These are phyloP conservation scores for Silene uniflora DNA, from an alignment of 148 eudicot species.

Conservation along the genomic window DNA sequence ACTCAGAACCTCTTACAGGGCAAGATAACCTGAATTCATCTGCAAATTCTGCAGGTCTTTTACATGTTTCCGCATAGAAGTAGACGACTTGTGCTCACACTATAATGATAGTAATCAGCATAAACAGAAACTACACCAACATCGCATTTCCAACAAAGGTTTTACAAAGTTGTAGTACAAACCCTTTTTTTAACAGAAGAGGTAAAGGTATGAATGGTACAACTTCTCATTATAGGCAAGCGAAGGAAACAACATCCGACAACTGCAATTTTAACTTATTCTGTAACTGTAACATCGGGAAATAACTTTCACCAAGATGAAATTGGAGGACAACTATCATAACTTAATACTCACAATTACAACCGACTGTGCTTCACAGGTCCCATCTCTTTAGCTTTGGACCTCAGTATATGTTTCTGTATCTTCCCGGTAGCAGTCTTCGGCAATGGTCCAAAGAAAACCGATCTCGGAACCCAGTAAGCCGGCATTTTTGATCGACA, in stretches of 20 bases:
- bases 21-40: not conserved
- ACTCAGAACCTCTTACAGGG: not conserved
- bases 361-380: constrained; percentile 64
- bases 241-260: constrained; percentile 1
- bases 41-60: not conserved
- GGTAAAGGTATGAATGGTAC: constrained; percentile 1
- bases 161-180: constrained; percentile 13
- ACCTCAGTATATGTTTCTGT: constrained; percentile 79
- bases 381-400: constrained; percentile 87
- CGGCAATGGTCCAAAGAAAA: constrained; percentile 76
- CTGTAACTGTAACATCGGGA: not conserved
- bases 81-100: no score
- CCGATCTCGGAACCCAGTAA: constrained; percentile 89
- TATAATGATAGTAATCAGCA: constrained; percentile 5
- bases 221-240: not conserved
- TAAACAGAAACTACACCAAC: not conserved
- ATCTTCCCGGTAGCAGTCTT: constrained; percentile 96
- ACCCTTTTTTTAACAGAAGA: not conserved
- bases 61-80: no score
- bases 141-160: not conserved
- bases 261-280: constrained; percentile 7
- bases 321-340: not conserved
- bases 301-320: not conserved
- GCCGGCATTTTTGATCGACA: constrained; percentile 72
- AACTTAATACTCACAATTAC: constrained; percentile 25